phyloP scores from a whole-genome alignment of 176 grass and related monocot genomes.

The Oryza glaberrima region DNA sequence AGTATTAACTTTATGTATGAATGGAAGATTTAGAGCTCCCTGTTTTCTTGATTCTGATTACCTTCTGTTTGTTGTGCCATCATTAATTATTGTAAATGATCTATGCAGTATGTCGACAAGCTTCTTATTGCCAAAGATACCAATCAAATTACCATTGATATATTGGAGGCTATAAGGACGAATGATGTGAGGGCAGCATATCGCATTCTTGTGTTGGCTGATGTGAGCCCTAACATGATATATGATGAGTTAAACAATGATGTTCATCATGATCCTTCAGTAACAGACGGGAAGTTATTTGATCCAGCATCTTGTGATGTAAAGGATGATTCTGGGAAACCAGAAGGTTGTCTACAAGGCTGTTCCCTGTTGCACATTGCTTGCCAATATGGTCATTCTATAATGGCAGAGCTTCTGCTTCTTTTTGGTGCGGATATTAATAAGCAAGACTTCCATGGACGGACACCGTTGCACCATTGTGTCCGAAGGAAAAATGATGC shows the following conservation, averaged over 20 bases:
- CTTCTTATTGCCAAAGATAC: constrained; percentile 69
- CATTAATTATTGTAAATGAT: constrained; percentile 35
- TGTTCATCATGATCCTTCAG: constrained; percentile 48
- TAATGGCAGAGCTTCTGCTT: constrained; percentile 76
- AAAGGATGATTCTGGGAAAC: constrained; percentile 54
- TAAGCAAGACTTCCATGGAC: constrained; percentile 87
- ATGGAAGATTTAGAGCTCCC: neutral
- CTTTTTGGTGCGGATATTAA: constrained; percentile 91
- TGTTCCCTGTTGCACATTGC: constrained; percentile 83
- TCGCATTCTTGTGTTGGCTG: constrained; percentile 60
- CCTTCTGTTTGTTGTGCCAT: neutral
- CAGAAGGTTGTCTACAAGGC: constrained; percentile 82
- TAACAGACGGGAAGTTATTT: constrained; percentile 56
- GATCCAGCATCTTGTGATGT: constrained; percentile 76
- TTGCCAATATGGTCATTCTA: constrained; percentile 59
- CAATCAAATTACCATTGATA: constrained; percentile 48
- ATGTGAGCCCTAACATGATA: constrained; percentile 64
- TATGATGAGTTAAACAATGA: constrained; percentile 66
- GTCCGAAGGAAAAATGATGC: constrained; percentile 81
- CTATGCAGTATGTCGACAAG: constrained; percentile 90
- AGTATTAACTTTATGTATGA: constrained; percentile 4
- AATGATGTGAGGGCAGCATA: constrained; percentile 75
- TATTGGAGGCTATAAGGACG: constrained; percentile 81
- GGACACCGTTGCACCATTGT: constrained; percentile 90
- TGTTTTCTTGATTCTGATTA: constrained; percentile 23